Percentiles rank a stretch among this genome's conserved stretches.
Evolutionary conservation across 129 eudicot genomes (phyloP).

Genomic region (Arctium lappa): DNA sequence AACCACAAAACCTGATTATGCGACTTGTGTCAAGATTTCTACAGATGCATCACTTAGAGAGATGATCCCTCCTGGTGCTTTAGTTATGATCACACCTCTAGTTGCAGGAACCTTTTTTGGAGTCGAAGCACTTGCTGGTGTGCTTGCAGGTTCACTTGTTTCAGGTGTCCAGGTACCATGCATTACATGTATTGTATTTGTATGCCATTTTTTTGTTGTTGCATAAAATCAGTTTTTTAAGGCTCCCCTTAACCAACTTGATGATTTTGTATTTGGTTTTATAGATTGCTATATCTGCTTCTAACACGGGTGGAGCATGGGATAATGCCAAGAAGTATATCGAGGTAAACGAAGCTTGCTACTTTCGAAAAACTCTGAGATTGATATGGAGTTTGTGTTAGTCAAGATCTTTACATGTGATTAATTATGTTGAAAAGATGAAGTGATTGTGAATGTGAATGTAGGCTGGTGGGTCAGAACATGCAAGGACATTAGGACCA

Average conservation of each 20-base stretch:
- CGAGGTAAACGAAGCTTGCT: slow-evolving; percentile 33
- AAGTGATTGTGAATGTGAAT: not conserved
- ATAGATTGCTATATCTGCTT: slow-evolving; percentile 54
- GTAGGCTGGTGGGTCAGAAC: slow-evolving; percentile 46
- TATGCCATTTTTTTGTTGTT: not conserved
- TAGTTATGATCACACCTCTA: slow-evolving; percentile 46
- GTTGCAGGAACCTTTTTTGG: slow-evolving; percentile 54
- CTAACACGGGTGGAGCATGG: slow-evolving; percentile 64
- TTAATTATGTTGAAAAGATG: not conserved
- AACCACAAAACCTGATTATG: slow-evolving; percentile 43
- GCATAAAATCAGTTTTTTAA: not conserved
- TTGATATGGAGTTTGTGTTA: not conserved
- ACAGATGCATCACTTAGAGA: slow-evolving; percentile 55
- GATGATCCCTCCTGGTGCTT: slow-evolving; percentile 59
- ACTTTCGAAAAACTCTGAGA: not conserved
- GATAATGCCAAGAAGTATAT: slow-evolving; percentile 59
- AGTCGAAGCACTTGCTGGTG: slow-evolving; percentile 54
- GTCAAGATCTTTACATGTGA: not conserved
- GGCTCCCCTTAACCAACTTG: not conserved
- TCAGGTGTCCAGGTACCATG: slow-evolving; percentile 49
- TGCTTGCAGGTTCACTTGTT: slow-evolving; percentile 52
- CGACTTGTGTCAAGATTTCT: slow-evolving; percentile 50
- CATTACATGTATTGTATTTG: not conserved
- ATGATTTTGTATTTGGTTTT: not conserved
- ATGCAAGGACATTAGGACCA: slow-evolving; percentile 47